Conservation (phyloP, 805 yeast genomes). For the Zygoascus biomembranicola region DNA sequence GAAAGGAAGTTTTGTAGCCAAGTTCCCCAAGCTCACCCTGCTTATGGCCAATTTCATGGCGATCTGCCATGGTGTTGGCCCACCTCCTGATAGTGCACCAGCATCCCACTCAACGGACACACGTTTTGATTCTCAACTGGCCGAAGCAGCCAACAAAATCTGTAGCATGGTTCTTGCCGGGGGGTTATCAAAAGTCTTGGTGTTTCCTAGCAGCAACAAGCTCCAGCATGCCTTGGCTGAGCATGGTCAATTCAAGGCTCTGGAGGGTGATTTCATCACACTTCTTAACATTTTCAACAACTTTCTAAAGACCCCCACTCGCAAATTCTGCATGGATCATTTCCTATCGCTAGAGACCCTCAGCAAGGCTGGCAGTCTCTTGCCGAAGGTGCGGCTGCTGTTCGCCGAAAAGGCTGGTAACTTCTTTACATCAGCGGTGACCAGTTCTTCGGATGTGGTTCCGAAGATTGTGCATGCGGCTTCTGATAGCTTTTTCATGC, state of each 20-base stretch:
- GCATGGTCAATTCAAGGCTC: conserved; percentile 55
- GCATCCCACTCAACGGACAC: conserved; percentile 14
- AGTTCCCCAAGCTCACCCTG: conserved; percentile 39
- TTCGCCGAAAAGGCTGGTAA: neutral
- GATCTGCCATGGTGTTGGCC: conserved; percentile 29
- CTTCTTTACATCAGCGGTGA: neutral
- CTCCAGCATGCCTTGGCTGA: conserved; percentile 38
- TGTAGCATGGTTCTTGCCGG: conserved; percentile 75
- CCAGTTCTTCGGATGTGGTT: neutral
- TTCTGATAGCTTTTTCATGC: conserved; percentile 9
- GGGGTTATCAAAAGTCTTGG: conserved; percentile 36
- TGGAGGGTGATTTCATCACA: conserved; percentile 77
- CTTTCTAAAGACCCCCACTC: neutral
- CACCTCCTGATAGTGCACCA: conserved; percentile 43
- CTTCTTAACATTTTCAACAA: conserved; percentile 46
- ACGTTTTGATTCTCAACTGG: conserved; percentile 31
- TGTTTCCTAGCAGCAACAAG: neutral
- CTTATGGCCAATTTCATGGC: neutral
- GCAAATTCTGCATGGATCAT: conserved; percentile 57
- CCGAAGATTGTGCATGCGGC: conserved; percentile 7
- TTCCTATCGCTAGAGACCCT: conserved; percentile 59
- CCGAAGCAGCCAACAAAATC: conserved; percentile 59
- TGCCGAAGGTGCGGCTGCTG: conserved; percentile 40
- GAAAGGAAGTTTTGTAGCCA: conserved; percentile 55
- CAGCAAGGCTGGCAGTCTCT: conserved; percentile 55